phyloP scores from a whole-genome alignment of 495 filamentous ascomycete species.

The Aspergillus diversus region DNA sequence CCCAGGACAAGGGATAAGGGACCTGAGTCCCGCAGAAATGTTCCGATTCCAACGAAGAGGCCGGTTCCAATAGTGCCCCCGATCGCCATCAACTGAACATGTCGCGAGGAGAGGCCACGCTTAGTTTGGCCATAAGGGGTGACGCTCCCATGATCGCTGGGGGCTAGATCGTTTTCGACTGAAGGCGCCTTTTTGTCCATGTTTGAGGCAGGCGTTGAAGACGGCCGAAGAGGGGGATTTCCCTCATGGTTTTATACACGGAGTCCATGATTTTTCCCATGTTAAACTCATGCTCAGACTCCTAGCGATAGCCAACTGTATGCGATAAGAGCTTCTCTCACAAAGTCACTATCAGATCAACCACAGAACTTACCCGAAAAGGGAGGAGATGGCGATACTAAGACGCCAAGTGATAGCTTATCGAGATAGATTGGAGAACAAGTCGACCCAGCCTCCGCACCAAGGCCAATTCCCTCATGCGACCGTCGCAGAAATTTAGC shows the following conservation, averaged over 20 bases:
- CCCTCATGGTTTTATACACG: neutral
- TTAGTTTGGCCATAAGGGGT: slow-evolving; percentile 41
- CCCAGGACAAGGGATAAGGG: slow-evolving; percentile 69
- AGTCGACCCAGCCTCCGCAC: neutral
- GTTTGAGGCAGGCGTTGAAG: neutral
- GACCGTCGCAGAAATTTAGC: neutral
- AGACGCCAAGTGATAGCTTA: slow-evolving; percentile 36
- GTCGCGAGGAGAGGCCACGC: slow-evolving; percentile 63
- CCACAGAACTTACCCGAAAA: slow-evolving; percentile 23
- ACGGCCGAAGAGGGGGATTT: neutral
- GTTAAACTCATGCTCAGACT: neutral
- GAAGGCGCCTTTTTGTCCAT: slow-evolving; percentile 34
- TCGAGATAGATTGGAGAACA: neutral
- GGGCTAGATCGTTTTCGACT: slow-evolving; percentile 16
- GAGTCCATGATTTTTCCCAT: neutral
- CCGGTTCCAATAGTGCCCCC: slow-evolving; percentile 79
- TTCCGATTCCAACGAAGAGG: slow-evolving; percentile 74
- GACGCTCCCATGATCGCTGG: slow-evolving; percentile 32
- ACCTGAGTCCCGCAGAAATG: slow-evolving; percentile 66
- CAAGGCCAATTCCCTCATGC: neutral
- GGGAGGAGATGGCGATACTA: slow-evolving; percentile 40
- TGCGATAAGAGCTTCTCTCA: slow-evolving; percentile 23
- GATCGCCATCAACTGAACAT: slow-evolving; percentile 71
- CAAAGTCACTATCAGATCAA: slow-evolving; percentile 7
- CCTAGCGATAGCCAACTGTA: neutral